phyloP scores from a whole-genome alignment of 2,329 filamentous ascomycete genomes.

The Rutstroemia sydowiana region DNA sequence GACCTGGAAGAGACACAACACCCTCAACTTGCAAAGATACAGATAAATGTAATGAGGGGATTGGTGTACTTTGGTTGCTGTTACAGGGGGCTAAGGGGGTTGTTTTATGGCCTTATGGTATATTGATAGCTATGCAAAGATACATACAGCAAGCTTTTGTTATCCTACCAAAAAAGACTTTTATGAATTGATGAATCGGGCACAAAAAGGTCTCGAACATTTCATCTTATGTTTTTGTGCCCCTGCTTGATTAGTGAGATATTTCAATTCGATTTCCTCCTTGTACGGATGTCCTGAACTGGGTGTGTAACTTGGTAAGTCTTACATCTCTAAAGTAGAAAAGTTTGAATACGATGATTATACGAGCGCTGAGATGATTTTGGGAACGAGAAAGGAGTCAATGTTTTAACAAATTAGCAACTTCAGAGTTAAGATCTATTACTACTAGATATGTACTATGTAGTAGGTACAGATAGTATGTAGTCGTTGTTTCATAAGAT shows the following conservation, averaged over 20 bases:
- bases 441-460: too few species aligned
- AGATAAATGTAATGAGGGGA: constrained; percentile 49
- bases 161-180: constrained; percentile 11
- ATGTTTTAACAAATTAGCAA: too few species aligned
- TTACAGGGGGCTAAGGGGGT: constrained; percentile 18
- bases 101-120: constrained; percentile 16
- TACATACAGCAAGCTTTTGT: constrained; percentile 18
- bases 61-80: constrained; percentile 20
- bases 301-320: too few species aligned
- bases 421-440: too few species aligned
- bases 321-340: too few species aligned
- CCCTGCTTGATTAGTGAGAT: neutral
- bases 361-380: too few species aligned
- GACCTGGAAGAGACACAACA: constrained; percentile 99
- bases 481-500: too few species aligned
- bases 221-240: neutral
- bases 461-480: too few species aligned
- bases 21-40: constrained; percentile 97
- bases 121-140: constrained; percentile 17
- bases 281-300: neutral
- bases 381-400: too few species aligned
- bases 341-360: too few species aligned
- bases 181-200: constrained; percentile 15
- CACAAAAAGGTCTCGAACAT: neutral
- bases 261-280: neutral